phyloP scores from a whole-genome alignment of 2,329 filamentous ascomycete genomes.

The Exophiala calicioides region DNA sequence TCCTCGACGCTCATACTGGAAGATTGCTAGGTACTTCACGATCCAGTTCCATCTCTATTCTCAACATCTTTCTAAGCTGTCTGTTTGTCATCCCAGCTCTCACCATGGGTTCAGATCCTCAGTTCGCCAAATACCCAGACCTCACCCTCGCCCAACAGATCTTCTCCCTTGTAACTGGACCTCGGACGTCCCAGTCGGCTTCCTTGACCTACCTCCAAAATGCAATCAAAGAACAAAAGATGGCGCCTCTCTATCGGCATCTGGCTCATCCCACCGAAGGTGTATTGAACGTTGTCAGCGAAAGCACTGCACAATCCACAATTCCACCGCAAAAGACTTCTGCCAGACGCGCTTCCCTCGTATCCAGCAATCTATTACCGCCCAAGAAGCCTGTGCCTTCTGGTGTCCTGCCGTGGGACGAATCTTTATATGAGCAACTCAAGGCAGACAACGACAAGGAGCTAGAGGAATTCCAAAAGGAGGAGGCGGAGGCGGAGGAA shows the following conservation, averaged over 20 bases:
- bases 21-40: no score
- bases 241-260: slow-evolving; percentile 67
- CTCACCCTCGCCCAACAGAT: slow-evolving; percentile 66
- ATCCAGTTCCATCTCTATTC: no score
- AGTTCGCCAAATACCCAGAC: slow-evolving; percentile 65
- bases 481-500: slow-evolving; percentile 91
- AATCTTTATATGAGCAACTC: slow-evolving; percentile 76
- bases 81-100: background rate
- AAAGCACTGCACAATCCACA: slow-evolving; percentile 57
- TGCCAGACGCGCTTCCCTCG: slow-evolving; percentile 63
- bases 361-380: slow-evolving; percentile 73
- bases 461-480: slow-evolving; percentile 74
- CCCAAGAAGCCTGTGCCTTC: slow-evolving; percentile 61
- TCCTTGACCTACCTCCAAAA: slow-evolving; percentile 63
- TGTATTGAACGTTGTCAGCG: slow-evolving; percentile 74
- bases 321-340: slow-evolving; percentile 37
- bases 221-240: slow-evolving; percentile 64
- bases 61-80: no score
- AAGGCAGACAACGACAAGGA: slow-evolving; percentile 77
- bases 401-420: slow-evolving; percentile 83
- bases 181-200: slow-evolving; percentile 53
- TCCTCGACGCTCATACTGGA: no score
- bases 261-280: slow-evolving; percentile 69
- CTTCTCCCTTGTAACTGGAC: slow-evolving; percentile 66
- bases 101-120: slow-evolving; percentile 61